phyloP scores from a whole-genome alignment of 441 rosid species.

The Brassica balearica region DNA sequence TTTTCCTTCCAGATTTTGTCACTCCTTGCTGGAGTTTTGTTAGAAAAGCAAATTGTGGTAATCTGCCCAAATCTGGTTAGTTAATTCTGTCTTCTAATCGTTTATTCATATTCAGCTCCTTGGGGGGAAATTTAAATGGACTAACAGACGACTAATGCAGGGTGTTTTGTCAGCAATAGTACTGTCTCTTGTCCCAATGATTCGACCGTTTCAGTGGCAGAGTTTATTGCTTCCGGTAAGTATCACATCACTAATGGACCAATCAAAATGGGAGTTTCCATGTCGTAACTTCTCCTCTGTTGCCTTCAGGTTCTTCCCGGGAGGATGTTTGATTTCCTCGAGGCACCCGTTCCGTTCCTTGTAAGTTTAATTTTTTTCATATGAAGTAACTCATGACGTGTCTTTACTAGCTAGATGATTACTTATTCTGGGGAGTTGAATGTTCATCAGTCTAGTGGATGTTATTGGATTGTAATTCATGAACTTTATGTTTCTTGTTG shows the following conservation, averaged over 20 bases:
- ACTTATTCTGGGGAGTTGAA: slow-evolving; percentile 5
- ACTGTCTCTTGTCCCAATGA: slow-evolving; percentile 83
- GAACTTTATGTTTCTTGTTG: slow-evolving; percentile 18
- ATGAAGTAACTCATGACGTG: background rate
- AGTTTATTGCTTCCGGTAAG: slow-evolving; percentile 96
- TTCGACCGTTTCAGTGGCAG: slow-evolving; percentile 98
- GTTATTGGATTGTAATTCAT: background rate
- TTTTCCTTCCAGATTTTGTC: slow-evolving; percentile 73
- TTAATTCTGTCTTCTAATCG: slow-evolving; percentile 20
- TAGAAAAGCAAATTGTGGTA: slow-evolving; percentile 86
- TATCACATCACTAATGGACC: slow-evolving; percentile 30
- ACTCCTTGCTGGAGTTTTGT: slow-evolving; percentile 75
- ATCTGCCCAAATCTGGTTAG: slow-evolving; percentile 92
- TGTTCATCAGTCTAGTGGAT: background rate
- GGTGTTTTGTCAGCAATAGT: slow-evolving; percentile 91
- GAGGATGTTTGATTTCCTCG: slow-evolving; percentile 96
- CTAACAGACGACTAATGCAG: slow-evolving; percentile 50
- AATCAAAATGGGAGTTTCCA: slow-evolving; percentile 6
- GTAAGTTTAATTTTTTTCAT: slow-evolving; percentile 58
- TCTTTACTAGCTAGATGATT: slow-evolving; percentile 10
- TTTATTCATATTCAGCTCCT: slow-evolving; percentile 22
- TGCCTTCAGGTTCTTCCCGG: slow-evolving; percentile 77
- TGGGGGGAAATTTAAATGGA: background rate
- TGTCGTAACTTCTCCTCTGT: slow-evolving; percentile 33
- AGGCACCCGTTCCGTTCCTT: slow-evolving; percentile 97